Conservation (phyloP, 2,329 filamentous ascomycete species). For the Endoconidiophora laricicola region DNA sequence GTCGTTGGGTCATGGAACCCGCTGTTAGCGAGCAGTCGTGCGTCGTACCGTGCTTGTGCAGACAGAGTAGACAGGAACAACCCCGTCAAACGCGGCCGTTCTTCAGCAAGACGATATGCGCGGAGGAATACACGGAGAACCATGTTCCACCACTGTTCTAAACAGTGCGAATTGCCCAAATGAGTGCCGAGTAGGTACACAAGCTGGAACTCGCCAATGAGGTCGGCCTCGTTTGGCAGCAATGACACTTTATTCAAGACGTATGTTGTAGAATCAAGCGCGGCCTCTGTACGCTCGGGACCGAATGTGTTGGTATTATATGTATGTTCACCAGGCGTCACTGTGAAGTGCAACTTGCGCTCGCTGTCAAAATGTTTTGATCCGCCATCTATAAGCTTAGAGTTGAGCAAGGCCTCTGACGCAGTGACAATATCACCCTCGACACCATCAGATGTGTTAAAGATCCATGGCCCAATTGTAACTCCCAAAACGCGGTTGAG, state of each 20-base stretch:
- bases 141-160: constrained; percentile 46
- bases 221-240: constrained; percentile 21
- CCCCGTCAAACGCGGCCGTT: constrained; percentile 28
- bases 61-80: constrained; percentile 34
- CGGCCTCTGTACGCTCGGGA: constrained; percentile 26
- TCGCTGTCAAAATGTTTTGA: constrained; percentile 19
- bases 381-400: constrained; percentile 20
- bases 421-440: constrained; percentile 25
- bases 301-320: constrained; percentile 25
- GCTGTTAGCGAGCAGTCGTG: constrained; percentile 30
- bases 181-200: constrained; percentile 40
- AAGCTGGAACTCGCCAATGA: constrained; percentile 45
- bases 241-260: constrained; percentile 19
- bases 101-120: constrained; percentile 28
- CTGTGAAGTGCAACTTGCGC: constrained; percentile 31
- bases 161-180: constrained; percentile 40
- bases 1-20: constrained; percentile 23
- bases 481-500: constrained; percentile 32
- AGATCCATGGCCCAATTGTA: constrained; percentile 28
- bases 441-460: constrained; percentile 37
- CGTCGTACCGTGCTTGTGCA: constrained; percentile 38
- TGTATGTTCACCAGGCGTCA: constrained; percentile 26
- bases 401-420: constrained; percentile 25
- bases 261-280: constrained; percentile 32
- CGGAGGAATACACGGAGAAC: constrained; percentile 34